A percentile compares a stretch with the other conserved stretches of the same genome.
Conservation (phyloP, 2,329 filamentous ascomycete genomes). For the Exophiala aquamarina region DNA sequence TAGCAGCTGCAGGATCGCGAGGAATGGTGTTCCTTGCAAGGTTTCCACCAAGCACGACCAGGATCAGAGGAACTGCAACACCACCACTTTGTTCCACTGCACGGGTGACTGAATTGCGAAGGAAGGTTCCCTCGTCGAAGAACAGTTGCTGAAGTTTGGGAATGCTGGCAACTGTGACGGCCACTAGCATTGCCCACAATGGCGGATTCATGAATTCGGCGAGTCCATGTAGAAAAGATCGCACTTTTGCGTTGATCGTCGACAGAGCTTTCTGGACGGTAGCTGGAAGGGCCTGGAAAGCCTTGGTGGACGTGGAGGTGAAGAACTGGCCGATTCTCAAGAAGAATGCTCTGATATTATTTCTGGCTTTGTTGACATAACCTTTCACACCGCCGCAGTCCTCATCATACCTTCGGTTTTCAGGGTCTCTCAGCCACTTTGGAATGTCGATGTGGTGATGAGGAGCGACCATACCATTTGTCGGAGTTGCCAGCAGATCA, state of each 20-base stretch:
- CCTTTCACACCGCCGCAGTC: conserved; percentile 31
- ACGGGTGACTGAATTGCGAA: conserved; percentile 88
- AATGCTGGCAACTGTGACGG: conserved; percentile 87
- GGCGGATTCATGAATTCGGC: conserved; percentile 99
- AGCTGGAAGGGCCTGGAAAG: conserved; percentile 53
- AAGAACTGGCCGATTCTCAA: conserved; percentile 23
- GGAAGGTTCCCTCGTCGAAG: conserved; percentile 83
- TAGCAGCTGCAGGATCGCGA: conserved; percentile 62
- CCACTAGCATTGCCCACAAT: conserved; percentile 91
- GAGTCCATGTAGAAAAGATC: conserved; percentile 63
- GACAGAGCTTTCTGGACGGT: conserved; percentile 53
- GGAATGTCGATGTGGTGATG: conserved; percentile 50
- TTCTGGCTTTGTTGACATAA: conserved; percentile 31
- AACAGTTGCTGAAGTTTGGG: conserved; percentile 80
- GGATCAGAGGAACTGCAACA: conserved; percentile 90
- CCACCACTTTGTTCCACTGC: conserved; percentile 82
- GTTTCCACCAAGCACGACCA: conserved; percentile 94
- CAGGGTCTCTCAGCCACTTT: conserved; percentile 56
- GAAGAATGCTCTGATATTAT: conserved; percentile 22
- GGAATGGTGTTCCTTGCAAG: conserved; percentile 87
- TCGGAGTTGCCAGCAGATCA: conserved; percentile 42
- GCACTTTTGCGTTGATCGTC: conserved; percentile 39
- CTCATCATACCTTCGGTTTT: conserved; percentile 31
- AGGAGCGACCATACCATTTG: conserved; percentile 49
- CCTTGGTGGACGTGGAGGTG: conserved; percentile 25